Conservation (phyloP, 176 grass and related monocot species). For the Zoysia japonica region DNA sequence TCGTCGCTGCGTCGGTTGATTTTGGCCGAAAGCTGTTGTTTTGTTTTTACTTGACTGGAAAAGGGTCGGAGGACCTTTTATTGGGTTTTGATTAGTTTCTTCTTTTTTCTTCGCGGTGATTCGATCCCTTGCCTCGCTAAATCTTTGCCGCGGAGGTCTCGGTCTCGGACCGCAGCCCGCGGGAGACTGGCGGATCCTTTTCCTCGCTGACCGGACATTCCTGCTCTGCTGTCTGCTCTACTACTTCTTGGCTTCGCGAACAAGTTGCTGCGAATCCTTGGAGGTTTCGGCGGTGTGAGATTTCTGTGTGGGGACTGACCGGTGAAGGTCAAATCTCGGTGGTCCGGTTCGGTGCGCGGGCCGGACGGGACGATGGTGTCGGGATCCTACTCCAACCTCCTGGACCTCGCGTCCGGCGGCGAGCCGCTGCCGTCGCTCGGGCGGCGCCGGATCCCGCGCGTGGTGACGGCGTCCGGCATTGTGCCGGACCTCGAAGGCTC, state of each 20-base stretch:
- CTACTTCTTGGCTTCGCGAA: not conserved
- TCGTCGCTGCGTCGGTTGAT: constrained; percentile 12
- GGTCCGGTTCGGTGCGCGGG: constrained; percentile 6
- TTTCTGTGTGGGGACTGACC: not conserved
- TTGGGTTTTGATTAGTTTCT: constrained; percentile 1
- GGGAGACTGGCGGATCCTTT: constrained; percentile 29
- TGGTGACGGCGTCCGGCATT: constrained; percentile 75
- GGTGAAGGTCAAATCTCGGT: constrained; percentile 16
- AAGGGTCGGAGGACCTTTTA: not conserved
- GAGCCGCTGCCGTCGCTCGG: constrained; percentile 52
- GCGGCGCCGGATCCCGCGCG: constrained; percentile 68
- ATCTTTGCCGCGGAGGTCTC: constrained; percentile 9
- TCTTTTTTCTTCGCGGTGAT: constrained; percentile 29
- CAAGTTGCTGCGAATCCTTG: not conserved
- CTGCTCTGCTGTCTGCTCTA: not conserved
- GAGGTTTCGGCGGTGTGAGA: constrained; percentile 4
- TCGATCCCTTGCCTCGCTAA: constrained; percentile 61
- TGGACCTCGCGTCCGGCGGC: constrained; percentile 71
- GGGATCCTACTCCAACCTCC: constrained; percentile 88
- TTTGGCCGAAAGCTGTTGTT: constrained; percentile 40
- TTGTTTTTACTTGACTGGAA: constrained; percentile 25
- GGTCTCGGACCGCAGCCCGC: not conserved
- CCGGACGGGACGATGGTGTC: constrained; percentile 59
- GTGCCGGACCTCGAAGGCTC: constrained; percentile 78
- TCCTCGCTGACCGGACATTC: constrained; percentile 39